These are phyloP conservation scores for Cladosporium sp. DNA, from an alignment of 2,329 filamentous ascomycete genomes.

Conservation along the genomic window DNA sequence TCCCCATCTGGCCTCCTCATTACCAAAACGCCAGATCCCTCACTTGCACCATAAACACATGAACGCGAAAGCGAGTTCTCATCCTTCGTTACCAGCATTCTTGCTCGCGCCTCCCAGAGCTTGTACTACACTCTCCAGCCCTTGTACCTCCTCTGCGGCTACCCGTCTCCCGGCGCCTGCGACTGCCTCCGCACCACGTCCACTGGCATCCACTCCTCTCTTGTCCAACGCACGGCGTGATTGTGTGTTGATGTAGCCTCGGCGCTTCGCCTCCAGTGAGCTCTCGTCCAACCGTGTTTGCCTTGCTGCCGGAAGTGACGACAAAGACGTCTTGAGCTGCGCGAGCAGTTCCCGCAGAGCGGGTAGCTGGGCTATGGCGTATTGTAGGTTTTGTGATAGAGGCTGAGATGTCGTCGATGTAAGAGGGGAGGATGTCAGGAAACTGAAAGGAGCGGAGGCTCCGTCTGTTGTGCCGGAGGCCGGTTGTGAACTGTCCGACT, in stretches of 20 bases:
- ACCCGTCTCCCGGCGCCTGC: constrained; percentile 8
- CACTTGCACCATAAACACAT: neutral
- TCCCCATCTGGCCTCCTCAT: neutral
- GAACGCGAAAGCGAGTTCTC: neutral
- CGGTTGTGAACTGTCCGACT: constrained; percentile 12
- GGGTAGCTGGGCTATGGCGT: constrained; percentile 81
- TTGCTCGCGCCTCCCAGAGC: constrained; percentile 33
- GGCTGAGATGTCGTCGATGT: constrained; percentile 50
- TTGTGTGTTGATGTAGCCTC: constrained; percentile 81
- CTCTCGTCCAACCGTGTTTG: constrained; percentile 39
- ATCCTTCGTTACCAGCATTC: constrained; percentile 19
- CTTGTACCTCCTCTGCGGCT: constrained; percentile 39
- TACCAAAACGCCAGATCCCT: neutral
- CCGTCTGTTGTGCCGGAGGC: constrained; percentile 19
- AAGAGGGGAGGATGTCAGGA: constrained; percentile 55
- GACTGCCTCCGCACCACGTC: neutral
- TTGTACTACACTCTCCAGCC: constrained; percentile 41
- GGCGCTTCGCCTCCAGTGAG: constrained; percentile 66
- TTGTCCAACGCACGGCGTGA: constrained; percentile 76
- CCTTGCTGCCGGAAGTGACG: constrained; percentile 32
- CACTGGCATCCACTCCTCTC: constrained; percentile 60
- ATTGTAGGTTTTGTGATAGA: constrained; percentile 71
- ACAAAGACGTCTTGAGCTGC: constrained; percentile 48
- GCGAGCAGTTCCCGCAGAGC: constrained; percentile 72
- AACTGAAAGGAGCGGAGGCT: constrained; percentile 50